phyloP scores from a whole-genome alignment of 1,284 basidiomycete species.

The Fomitopsis schrenkii region DNA sequence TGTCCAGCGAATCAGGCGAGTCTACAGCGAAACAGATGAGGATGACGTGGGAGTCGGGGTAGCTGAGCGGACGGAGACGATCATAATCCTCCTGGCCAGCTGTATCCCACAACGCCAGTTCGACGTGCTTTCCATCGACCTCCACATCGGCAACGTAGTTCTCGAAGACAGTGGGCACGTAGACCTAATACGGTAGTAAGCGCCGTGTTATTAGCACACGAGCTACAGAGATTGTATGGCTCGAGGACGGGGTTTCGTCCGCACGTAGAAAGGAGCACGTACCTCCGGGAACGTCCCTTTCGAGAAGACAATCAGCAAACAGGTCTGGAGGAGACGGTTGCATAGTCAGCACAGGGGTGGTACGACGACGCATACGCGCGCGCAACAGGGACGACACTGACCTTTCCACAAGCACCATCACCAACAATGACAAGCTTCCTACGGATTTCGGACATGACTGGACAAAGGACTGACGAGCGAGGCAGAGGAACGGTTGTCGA shows the following conservation, averaged over 20 bases:
- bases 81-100: slow-evolving; percentile 74
- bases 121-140: slow-evolving; percentile 73
- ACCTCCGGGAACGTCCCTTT: slow-evolving; percentile 80
- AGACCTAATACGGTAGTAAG: slow-evolving; percentile 31
- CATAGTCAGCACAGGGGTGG: slow-evolving; percentile 17
- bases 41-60: slow-evolving; percentile 77
- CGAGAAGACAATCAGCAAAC: slow-evolving; percentile 60
- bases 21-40: slow-evolving; percentile 79
- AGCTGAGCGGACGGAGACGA: slow-evolving; percentile 70
- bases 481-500: slow-evolving; percentile 10
- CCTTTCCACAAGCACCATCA: slow-evolving; percentile 61
- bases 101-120: slow-evolving; percentile 80
- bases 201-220: slow-evolving; percentile 9
- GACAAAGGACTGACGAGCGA: slow-evolving; percentile 7
- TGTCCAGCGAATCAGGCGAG: slow-evolving; percentile 74
- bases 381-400: slow-evolving; percentile 8
- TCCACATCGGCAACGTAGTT: slow-evolving; percentile 71
- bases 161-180: slow-evolving; percentile 78
- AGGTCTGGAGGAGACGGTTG: slow-evolving; percentile 35
- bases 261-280: slow-evolving; percentile 7
- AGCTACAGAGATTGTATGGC: slow-evolving; percentile 4
- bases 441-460: slow-evolving; percentile 42
- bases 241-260: neutral
- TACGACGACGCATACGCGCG: slow-evolving; percentile 10
- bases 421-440: slow-evolving; percentile 56